These are phyloP conservation scores for Didymella pomorum DNA, from an alignment of 2,329 filamentous ascomycete species.

Conservation along the genomic window DNA sequence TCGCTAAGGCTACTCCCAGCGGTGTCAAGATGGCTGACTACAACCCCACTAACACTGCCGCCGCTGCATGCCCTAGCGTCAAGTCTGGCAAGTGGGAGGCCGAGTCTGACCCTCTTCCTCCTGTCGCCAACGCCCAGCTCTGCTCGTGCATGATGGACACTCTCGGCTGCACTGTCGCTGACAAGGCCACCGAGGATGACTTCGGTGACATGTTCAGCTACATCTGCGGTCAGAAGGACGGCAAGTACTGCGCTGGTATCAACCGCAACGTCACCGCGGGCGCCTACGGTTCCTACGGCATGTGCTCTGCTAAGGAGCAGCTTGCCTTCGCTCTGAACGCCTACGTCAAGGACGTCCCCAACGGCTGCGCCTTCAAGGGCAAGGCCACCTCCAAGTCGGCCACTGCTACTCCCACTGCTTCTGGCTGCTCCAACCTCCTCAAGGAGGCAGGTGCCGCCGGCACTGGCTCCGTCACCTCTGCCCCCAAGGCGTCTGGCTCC, in stretches of 20 bases:
- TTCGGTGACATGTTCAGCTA: slow-evolving; percentile 75
- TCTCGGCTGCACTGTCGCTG: slow-evolving; percentile 72
- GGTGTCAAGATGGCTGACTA: slow-evolving; percentile 73
- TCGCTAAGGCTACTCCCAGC: slow-evolving; percentile 72
- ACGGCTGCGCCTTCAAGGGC: slow-evolving; percentile 76
- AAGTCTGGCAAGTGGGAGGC: slow-evolving; percentile 71
- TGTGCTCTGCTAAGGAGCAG: slow-evolving; percentile 75
- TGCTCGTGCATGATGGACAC: slow-evolving; percentile 86
- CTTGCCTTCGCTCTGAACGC: slow-evolving; percentile 76
- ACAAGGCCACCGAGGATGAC: slow-evolving; percentile 63
- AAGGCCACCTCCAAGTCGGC: slow-evolving; percentile 65
- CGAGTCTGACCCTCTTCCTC: slow-evolving; percentile 73
- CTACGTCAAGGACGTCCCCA: slow-evolving; percentile 62
- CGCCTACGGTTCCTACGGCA: slow-evolving; percentile 78
- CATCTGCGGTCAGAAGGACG: slow-evolving; percentile 68
- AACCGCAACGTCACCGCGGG: slow-evolving; percentile 71
- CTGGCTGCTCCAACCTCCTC: slow-evolving; percentile 67
- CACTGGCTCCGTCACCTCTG: slow-evolving; percentile 60
- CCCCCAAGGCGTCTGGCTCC: slow-evolving; percentile 34
- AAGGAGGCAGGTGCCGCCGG: slow-evolving; percentile 69
- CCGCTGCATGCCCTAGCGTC: slow-evolving; percentile 73
- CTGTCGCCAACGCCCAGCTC: slow-evolving; percentile 77
- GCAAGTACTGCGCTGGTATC: slow-evolving; percentile 72
- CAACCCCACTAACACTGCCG: slow-evolving; percentile 74
- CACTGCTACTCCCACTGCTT: slow-evolving; percentile 55